A percentile compares a stretch with the other conserved stretches of the same genome.
Evolutionary conservation across 768 basidiomycete species (phyloP).

Genomic region (Dioszegia aurantiaca): DNA sequence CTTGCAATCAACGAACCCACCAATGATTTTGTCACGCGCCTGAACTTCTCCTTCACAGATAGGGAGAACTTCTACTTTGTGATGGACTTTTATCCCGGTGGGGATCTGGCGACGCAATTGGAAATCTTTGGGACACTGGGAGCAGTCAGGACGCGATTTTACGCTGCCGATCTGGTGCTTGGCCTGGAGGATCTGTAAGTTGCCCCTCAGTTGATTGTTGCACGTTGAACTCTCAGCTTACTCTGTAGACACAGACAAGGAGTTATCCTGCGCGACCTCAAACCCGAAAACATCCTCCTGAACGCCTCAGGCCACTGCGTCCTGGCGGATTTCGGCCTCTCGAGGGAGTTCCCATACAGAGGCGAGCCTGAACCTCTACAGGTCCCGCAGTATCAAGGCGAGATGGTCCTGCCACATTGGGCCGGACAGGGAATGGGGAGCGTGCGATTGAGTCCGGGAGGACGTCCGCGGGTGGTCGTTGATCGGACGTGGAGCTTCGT

Average conservation of each 20-base stretch:
- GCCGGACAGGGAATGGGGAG: constrained; percentile 35
- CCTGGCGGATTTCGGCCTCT: constrained; percentile 84
- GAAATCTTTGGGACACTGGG: constrained; percentile 93
- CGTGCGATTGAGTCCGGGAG: constrained; percentile 16
- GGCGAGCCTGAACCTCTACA: constrained; percentile 35
- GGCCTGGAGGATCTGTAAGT: constrained; percentile 78
- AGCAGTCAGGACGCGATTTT: constrained; percentile 90
- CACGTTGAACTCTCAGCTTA: constrained; percentile 6
- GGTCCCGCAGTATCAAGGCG: constrained; percentile 28
- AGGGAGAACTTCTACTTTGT: constrained; percentile 95
- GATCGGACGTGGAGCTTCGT: constrained; percentile 40
- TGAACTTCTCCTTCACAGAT: constrained; percentile 98
- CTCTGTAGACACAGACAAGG: constrained; percentile 69
- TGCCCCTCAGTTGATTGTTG: neutral
- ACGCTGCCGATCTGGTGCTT: constrained; percentile 91
- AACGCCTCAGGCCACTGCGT: constrained; percentile 93
- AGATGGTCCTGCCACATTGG: constrained; percentile 31
- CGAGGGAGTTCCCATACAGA: constrained; percentile 37
- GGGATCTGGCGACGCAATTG: constrained; percentile 95
- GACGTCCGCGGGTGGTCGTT: constrained; percentile 21
- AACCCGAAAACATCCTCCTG: constrained; percentile 88
- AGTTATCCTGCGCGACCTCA: constrained; percentile 95
- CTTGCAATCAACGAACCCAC: constrained; percentile 70
- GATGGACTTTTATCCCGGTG: constrained; percentile 60
- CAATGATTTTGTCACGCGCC: constrained; percentile 91